A percentile compares a stretch with the other conserved stretches of the same genome.
Conservation (phyloP, 2,329 filamentous ascomycete species). For the Nothopassalora personata region DNA sequence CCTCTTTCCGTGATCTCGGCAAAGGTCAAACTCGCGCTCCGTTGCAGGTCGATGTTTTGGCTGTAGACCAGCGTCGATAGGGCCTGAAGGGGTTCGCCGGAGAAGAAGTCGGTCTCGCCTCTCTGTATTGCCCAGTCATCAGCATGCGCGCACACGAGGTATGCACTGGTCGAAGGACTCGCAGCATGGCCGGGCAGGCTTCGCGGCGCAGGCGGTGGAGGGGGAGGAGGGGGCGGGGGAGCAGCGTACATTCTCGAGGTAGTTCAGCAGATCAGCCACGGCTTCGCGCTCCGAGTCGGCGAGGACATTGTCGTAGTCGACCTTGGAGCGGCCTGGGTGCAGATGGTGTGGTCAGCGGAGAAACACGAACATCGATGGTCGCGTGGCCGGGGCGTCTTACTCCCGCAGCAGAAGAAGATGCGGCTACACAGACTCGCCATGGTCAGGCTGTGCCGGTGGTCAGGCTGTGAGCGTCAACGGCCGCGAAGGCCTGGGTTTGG, state of each 20-base stretch:
- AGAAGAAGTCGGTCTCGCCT: constrained; percentile 96
- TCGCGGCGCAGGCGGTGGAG: background rate
- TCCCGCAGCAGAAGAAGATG: constrained; percentile 32
- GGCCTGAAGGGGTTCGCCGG: constrained; percentile 86
- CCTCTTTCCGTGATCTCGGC: constrained; percentile 98
- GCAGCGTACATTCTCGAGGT: constrained; percentile 80
- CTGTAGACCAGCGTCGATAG: constrained; percentile 96
- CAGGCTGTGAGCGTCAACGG: background rate
- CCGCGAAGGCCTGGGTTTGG: constrained; percentile 3
- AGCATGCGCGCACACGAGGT: constrained; percentile 17
- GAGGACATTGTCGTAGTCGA: constrained; percentile 49
- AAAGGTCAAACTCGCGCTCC: constrained; percentile 96
- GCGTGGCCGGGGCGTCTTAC: constrained; percentile 16
- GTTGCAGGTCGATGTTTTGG: constrained; percentile 95
- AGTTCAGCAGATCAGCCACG: constrained; percentile 89
- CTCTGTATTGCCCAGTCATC: constrained; percentile 52
- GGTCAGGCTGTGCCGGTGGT: constrained; percentile 15
- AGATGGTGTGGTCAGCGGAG: constrained; percentile 1
- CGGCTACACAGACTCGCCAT: constrained; percentile 30
- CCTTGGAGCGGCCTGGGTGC: constrained; percentile 40
- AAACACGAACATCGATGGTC: background rate
- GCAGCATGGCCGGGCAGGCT: background rate
- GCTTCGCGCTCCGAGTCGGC: constrained; percentile 96
- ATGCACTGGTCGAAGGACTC: background rate
- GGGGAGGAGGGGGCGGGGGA: constrained; percentile 23